Base-by-base conservation (phyloP, 805 yeast genomes). In the Wickerhamomyces pijperi region DNA sequence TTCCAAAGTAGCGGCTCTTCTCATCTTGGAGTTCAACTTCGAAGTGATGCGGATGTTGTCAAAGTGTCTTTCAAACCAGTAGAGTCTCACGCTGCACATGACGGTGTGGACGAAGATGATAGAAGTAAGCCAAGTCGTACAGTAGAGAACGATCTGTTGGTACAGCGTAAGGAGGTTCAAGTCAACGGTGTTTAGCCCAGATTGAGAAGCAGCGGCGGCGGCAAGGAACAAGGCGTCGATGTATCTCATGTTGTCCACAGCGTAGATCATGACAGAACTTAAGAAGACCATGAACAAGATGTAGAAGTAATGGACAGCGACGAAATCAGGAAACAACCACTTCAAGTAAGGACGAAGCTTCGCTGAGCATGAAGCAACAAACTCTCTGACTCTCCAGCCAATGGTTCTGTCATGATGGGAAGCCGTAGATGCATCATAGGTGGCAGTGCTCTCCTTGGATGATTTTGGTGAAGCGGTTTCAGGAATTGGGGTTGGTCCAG, bases 61-160 rank as follows among this genome's bases (percentile, higher is more conserved):
- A 59, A 92, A 86, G 49, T 80, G 72, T 46, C 85, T 73, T 56
- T 87, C 95, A 59, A 84, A 92, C 85, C 95, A 83, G 56, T 83
- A 84, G 36, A 92, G 64, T 37, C 98, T 70, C 9, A 88, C 64
- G 45, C 84, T 75, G 7, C 86, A 78, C 28, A 92, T 63, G 2
- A 74, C 69, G 1, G 94, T 76, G 56, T 92, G 94, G 39, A 94
- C 84, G 54, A 81, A 80, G 17, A 92, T 83, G 1, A 97, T 97
- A 0, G 95, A 87, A 3, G 94, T 73, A 17, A 86, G 48, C 45
- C 76, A 65, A 21, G n/a, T n/a, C 88, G 61, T 3, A 76, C 43
- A 12, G 83, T 46, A 54, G 79, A 85, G 3, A 90, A 72, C 65
- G 14, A 87, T 71, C 54, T 90, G 97, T 58, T 92, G 98, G 61